Evolutionary conservation across 2,329 filamentous ascomycete genomes (phyloP), one percentile per base, ranked within the genome.

Genomic region (Penicillium hordei): DNA sequence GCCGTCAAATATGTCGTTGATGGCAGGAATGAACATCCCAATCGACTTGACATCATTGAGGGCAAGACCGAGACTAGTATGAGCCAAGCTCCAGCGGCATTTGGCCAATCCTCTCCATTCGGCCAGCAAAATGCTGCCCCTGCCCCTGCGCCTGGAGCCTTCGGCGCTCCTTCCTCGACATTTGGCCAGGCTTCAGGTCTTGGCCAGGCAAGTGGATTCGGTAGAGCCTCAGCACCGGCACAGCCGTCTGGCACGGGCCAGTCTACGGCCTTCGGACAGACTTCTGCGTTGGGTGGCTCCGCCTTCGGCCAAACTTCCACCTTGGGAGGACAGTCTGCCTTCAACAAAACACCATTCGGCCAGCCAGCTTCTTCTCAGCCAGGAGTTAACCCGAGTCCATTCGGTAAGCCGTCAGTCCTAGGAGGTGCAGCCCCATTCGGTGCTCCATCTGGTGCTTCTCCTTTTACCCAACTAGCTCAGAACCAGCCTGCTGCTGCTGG

Each of bases 21-120:
- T 5, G 85, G 83, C 23, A 84, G 83, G 53, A 86, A 89, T 52
- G 83, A 86, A 40, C 90, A 91, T 66, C 90, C 90, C 1, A 95
- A 94, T 69, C 83, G 91, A 40, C 78, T 83, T 52, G 89, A 93
- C 60, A 76, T 75, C 45, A 67, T 68, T 31, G 71, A 73, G 48
- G 70, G 72, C 12, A 72, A 68, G 45, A 65, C 65, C n/a, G 65
- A 54, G 1, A 55, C 71, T 40, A 55, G 51, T 48, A 15, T 62
- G 29, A 48, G 44, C n/a, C 63, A 61, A 46, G 42, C 38, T 9
- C 31, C 46, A 29, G 23, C 50, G 1, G 21, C 60, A 19, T 59
- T 62, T 33, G 51, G 42, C 23, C 66, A 79, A 56, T 70, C 50
- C 1, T 61, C 62, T 31, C 62, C 64, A 25, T 71, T 74, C 50